Base-by-base conservation (phyloP, 1,284 basidiomycete species). In the Clitocybe nebularis region DNA sequence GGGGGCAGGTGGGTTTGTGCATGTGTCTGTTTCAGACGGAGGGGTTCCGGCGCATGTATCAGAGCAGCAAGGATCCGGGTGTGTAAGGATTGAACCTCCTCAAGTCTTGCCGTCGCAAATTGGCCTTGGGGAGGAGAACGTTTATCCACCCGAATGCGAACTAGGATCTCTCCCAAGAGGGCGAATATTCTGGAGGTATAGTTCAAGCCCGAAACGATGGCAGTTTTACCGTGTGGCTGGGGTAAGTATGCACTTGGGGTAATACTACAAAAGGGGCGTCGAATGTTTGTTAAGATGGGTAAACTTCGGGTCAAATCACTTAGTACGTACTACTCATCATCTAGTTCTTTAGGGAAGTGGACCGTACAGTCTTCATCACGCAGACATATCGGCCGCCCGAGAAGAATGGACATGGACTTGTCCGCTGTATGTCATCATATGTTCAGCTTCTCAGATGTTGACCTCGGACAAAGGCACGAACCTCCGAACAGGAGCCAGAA, bases 401-500 rank as follows among this genome's bases (percentile, higher is more conserved):
- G 71, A 17, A 91, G 69, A 50, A 89, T 84, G 34, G 84, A 84
- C 79, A 85, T 86, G n/a, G 88, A 90, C 64, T 90, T 90, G 63
- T 92, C 89, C 53, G 86, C 88, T 88, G 58, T 28, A 33, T 51
- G 35, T 24, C 39, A 43, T 36, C 5, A 1, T 26, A 26, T 9
- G 42, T 42, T 39, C 48, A 29, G 5, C 4, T 22, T 34, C 11
- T 21, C 30, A 13, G 23, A 22, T 19, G n/a, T 14, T 24, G 32
- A 13, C 10, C 21, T 8, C 20, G 22, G 25, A 11, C 13, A 29
- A 20, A 42, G 39, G 13, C n/a, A 49, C 45, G 16, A 48, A 85
- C 85, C 86, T 61, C 84, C 87, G 55, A 90, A 92, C 39, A 90
- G 73, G 22, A 93, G 66, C 88, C 88, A 93, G 66, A 92, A 93